Percentiles rank a stretch among this genome's conserved stretches.
These are phyloP conservation scores for Ramaria rubella DNA, from an alignment of 768 basidiomycete species.

Conservation along the genomic window DNA sequence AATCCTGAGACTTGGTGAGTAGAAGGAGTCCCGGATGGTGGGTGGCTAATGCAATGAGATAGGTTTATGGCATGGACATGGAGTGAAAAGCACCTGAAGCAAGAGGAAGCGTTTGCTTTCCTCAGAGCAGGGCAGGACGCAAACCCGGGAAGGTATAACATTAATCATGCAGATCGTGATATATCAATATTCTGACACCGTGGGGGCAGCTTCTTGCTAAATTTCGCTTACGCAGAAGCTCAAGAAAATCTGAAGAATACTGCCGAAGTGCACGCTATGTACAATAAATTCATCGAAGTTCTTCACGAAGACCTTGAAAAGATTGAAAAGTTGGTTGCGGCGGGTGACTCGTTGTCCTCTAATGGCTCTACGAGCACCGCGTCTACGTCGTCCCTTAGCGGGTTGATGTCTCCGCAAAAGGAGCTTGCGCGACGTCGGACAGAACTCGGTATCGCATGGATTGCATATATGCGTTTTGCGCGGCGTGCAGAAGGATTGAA, in stretches of 20 bases:
- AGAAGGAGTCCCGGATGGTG: neutral
- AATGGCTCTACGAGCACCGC: constrained; percentile 29
- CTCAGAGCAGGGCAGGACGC: constrained; percentile 84
- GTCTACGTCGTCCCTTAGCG: neutral
- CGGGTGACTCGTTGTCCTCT: constrained; percentile 34
- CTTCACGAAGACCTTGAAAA: constrained; percentile 60
- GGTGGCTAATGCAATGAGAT: neutral
- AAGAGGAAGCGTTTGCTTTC: constrained; percentile 75
- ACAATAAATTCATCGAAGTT: constrained; percentile 61
- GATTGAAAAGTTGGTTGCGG: constrained; percentile 38
- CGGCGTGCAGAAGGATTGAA: constrained; percentile 83
- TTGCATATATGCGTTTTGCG: constrained; percentile 90
- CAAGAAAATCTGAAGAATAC: constrained; percentile 59
- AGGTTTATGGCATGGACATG: constrained; percentile 92
- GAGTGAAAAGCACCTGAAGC: constrained; percentile 65
- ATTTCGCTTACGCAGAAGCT: constrained; percentile 78
- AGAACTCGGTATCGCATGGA: constrained; percentile 45
- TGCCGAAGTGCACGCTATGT: constrained; percentile 63
- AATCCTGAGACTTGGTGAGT: constrained; percentile 88
- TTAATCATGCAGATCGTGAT: neutral
- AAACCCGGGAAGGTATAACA: constrained; percentile 73
- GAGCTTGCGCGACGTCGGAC: constrained; percentile 20
- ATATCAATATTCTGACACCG: neutral
- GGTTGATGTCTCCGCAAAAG: constrained; percentile 44
- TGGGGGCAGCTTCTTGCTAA: constrained; percentile 88